Evolutionary conservation across 441 rosid species (phyloP).

Genomic region (Jatropha multifida): DNA sequence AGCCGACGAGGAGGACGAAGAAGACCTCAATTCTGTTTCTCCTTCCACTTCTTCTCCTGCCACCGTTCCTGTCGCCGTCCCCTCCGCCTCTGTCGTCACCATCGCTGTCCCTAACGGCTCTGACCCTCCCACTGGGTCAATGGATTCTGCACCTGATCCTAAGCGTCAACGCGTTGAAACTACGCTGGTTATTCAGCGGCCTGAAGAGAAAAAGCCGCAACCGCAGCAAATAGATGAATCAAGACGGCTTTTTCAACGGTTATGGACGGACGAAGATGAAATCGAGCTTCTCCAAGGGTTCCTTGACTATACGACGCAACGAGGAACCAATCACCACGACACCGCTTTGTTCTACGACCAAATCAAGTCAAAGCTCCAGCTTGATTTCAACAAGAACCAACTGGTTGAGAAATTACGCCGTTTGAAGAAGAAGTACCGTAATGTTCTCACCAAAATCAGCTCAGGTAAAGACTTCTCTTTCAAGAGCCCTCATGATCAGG

Average conservation of each 20-base stretch:
- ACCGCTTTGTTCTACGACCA: conserved; percentile 91
- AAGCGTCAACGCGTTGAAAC: conserved; percentile 50
- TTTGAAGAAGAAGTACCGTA: conserved; percentile 88
- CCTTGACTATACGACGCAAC: conserved; percentile 63
- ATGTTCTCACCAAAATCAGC: conserved; percentile 62
- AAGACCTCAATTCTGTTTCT: conserved; percentile 53
- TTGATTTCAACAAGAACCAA: conserved; percentile 96
- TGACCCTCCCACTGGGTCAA: conserved; percentile 11
- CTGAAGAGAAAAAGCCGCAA: conserved; percentile 43
- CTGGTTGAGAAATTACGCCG: conserved; percentile 92
- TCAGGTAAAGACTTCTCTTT: conserved; percentile 87
- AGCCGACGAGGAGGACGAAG: conserved; percentile 44
- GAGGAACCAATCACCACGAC: conserved; percentile 69
- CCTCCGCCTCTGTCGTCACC: conserved; percentile 46
- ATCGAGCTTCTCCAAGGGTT: conserved; percentile 97
- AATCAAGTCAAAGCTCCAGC: conserved; percentile 90
- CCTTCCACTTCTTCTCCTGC: conserved; percentile 32
- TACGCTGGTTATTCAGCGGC: conserved; percentile 14
- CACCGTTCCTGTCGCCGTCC: conserved; percentile 42
- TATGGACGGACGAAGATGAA: conserved; percentile 99
- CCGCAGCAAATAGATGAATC: conserved; percentile 66
- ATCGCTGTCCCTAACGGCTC: conserved; percentile 48
- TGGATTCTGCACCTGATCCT: conserved; percentile 32
- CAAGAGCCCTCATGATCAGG: conserved; percentile 87
- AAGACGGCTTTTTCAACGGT: conserved; percentile 77